These are phyloP conservation scores for Amorphotheca resinae DNA, from an alignment of 495 filamentous ascomycete species.

Conservation along the genomic window DNA sequence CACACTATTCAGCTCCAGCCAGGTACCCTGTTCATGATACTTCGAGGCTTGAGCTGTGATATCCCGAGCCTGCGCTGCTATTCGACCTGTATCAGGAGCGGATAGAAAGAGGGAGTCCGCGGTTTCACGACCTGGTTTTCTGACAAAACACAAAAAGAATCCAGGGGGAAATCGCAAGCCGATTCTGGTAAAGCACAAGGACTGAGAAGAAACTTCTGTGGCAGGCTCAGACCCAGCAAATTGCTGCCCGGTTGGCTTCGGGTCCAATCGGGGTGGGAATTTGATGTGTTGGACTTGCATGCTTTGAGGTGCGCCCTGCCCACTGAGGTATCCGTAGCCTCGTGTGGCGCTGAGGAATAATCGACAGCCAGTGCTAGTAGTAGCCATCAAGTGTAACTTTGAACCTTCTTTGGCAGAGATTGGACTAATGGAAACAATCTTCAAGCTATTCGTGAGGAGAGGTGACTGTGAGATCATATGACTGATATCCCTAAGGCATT, in stretches of 20 bases:
- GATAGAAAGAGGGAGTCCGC: constrained; percentile 69
- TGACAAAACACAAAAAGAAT: constrained; percentile 75
- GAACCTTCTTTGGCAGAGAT: constrained; percentile 71
- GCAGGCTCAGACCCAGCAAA: constrained; percentile 21
- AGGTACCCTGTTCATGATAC: constrained; percentile 60
- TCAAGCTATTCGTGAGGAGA: constrained; percentile 51
- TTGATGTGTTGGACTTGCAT: constrained; percentile 96
- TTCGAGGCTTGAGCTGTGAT: constrained; percentile 35
- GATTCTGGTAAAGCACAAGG: constrained; percentile 40
- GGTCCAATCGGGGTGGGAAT: constrained; percentile 57
- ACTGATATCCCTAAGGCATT: constrained; percentile 49
- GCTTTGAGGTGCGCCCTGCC: constrained; percentile 65
- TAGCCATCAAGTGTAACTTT: constrained; percentile 78
- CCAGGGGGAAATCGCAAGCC: constrained; percentile 70
- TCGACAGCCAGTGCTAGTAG: constrained; percentile 80
- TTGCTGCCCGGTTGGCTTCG: constrained; percentile 21
- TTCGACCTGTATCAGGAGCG: constrained; percentile 71
- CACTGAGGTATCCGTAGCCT: constrained; percentile 53
- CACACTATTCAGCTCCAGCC: constrained; percentile 55
- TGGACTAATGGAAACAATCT: constrained; percentile 71
- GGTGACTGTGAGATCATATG: constrained; percentile 65
- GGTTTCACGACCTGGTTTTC: constrained; percentile 35
- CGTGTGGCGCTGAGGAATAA: constrained; percentile 86
- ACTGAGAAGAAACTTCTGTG: constrained; percentile 30
- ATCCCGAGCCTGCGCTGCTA: constrained; percentile 46